phyloP scores from a whole-genome alignment of 1,284 basidiomycete species.

The Phenoliferia sp. region DNA sequence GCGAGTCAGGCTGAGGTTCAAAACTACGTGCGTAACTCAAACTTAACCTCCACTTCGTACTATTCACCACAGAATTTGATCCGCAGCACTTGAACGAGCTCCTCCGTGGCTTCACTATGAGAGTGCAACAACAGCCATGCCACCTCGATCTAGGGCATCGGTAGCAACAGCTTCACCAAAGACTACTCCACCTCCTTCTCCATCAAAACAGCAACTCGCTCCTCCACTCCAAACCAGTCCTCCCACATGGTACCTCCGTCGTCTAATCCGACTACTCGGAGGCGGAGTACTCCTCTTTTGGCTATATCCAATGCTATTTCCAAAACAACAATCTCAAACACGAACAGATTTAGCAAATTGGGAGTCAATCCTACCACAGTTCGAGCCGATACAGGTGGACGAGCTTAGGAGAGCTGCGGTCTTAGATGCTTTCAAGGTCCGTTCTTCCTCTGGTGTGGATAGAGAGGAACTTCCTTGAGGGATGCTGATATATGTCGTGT shows the following conservation, averaged over 20 bases:
- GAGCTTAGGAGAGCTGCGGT: conserved; percentile 60
- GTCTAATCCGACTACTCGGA: neutral
- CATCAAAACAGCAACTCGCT: neutral
- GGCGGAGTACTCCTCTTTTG: neutral
- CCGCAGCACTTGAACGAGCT: no score
- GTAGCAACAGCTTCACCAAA: no score
- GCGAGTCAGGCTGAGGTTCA: no score
- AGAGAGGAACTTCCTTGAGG: conserved; percentile 5
- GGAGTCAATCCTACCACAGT: neutral
- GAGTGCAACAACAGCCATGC: no score
- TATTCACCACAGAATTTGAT: no score
- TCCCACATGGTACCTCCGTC: neutral
- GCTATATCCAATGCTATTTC: neutral
- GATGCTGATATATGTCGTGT: no score
- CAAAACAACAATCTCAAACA: neutral
- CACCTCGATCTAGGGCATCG: no score
- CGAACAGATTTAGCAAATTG: neutral
- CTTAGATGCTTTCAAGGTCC: conserved; percentile 69
- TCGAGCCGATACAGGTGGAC: conserved; percentile 45
- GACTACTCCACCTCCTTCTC: no score
- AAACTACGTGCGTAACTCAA: no score
- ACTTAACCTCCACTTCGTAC: no score
- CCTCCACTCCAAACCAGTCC: neutral
- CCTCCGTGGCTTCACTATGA: no score
- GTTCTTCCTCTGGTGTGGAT: conserved; percentile 33